Evolutionary conservation across 768 basidiomycete genomes (phyloP), one percentile per base, ranked within the genome.

Genomic region (Chiua virens): DNA sequence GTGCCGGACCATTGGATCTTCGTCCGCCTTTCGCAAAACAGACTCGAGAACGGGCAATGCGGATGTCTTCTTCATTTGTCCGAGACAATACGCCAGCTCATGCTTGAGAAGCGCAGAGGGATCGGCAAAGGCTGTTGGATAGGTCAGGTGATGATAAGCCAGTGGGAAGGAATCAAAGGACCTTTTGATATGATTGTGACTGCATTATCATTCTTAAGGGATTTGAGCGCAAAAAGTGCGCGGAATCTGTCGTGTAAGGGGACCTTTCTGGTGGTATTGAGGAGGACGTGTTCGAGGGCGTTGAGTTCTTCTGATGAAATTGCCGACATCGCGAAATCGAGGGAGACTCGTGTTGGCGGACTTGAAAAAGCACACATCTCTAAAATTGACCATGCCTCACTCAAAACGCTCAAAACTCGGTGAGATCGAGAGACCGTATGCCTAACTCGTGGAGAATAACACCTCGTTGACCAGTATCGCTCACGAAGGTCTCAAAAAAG

Each of bases 1-100:
- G 73, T 99, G 97, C 48, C 97, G 78, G 54, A 98, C 97, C 97
- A 99, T 99, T 1, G 92, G 86, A 68, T 96, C 89, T 66, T 95
- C 87, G 17, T 75, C 63, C 36, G 68, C 64, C 63, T 93, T 76
- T 55, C 79, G 75, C 34, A 99, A 78, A 5, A 95, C 89, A 3
- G 74, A 69, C 65, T 91, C 87, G 5, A 99, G 82, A 17, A 80
- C 78, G 7, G 92, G 86, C 11, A 98, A 74, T 0, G 96, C 97
- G 3, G 77, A 74, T 0, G 73, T 61, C 28, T 79, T 79, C 59
- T 86, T 86, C 71, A 95, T 88, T 71, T 99, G 97, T 0, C 97
- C 97, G 4, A 99, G 79, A 62, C 93, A 95, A 68, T 98, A 99
- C 1, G 97, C 97, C 3, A 99, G 79, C 64, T 99, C 97, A 67